Percentiles rank a stretch among this genome's conserved stretches.
Conservation (phyloP, 2,329 filamentous ascomycete species). For the Blumeriella jaapii region DNA sequence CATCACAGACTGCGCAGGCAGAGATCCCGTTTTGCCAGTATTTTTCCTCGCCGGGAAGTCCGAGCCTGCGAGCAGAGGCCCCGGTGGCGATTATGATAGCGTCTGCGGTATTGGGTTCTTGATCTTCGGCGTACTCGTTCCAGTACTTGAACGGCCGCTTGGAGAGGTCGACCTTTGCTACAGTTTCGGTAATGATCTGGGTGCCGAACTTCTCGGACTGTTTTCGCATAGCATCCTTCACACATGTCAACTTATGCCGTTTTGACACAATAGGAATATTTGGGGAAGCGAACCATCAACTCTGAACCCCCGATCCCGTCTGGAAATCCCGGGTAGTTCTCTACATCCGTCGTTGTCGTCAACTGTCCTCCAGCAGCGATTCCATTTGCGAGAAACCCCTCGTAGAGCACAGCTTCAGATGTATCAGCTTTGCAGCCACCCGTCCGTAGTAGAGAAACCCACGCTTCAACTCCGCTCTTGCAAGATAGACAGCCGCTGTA, state of each 20-base stretch:
- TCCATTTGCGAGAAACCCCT: constrained; percentile 95
- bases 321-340: constrained; percentile 96
- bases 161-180: constrained; percentile 77
- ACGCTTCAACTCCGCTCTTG: constrained; percentile 81
- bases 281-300: constrained; percentile 52
- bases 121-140: constrained; percentile 76
- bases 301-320: constrained; percentile 75
- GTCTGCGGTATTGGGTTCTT: constrained; percentile 76
- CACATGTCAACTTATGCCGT: constrained; percentile 3
- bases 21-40: constrained; percentile 98
- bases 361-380: constrained; percentile 93
- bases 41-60: constrained; percentile 77
- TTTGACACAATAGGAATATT: not conserved
- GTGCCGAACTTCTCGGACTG: constrained; percentile 92
- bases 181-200: constrained; percentile 84
- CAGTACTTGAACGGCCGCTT: constrained; percentile 83
- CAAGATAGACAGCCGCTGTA: constrained; percentile 92
- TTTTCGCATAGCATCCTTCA: constrained; percentile 68
- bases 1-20: constrained; percentile 94
- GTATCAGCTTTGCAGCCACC: constrained; percentile 24
- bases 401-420: constrained; percentile 66
- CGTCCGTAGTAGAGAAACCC: constrained; percentile 20
- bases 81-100: constrained; percentile 90
- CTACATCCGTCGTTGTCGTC: constrained; percentile 95
- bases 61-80: constrained; percentile 75